Evolutionary conservation across 176 grass and related monocot genomes (phyloP), one percentile per base, ranked within the genome.

Genomic region (Typha latifolia): DNA sequence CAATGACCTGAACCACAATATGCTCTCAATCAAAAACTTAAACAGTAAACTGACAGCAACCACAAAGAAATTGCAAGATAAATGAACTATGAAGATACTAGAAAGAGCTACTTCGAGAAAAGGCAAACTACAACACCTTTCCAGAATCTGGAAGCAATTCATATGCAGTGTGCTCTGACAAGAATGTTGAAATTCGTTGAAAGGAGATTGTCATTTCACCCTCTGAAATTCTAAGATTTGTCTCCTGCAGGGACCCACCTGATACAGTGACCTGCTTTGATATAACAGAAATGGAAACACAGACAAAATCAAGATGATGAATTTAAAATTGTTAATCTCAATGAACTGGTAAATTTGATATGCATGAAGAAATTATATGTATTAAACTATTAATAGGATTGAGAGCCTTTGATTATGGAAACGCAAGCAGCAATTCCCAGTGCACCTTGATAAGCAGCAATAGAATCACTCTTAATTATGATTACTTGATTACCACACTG

Each of bases 111-210:
- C 18, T 59, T 59, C 37, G 6, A 59, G 20, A 19, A n/a, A 57
- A 59, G 20, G 20, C 53, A 59, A 59, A 59, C 20, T 11, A 59
- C 6, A 57, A 53, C 86, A 99, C 94, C 86, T 99, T 99, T 50
- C 94, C 94, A 1, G 86, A 99, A 71, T 99, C 94, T 48, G 94
- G 89, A 69, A 99, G 81, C 69, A 99, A 81, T 71, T 99, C 94
- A 82, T 99, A 93, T 59, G 83, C 79, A 59, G 70, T 87, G 78
- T 93, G 89, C 32, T 69, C 72, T 16, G 77, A 89, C 76, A 99
- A 87, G 78, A 83, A 99, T 14, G 77, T 73, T 49, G 80, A 77
- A 69, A 99, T 83, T 22, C 70, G 67, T 47, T 47, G 64, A 65
- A 80, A 79, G 47, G 86, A 99, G 13, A 90, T 85, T 56, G 79